These are phyloP conservation scores for Coemansia sp. DNA, from an alignment of 192 early-diverging fungal species.

Conservation along the genomic window DNA sequence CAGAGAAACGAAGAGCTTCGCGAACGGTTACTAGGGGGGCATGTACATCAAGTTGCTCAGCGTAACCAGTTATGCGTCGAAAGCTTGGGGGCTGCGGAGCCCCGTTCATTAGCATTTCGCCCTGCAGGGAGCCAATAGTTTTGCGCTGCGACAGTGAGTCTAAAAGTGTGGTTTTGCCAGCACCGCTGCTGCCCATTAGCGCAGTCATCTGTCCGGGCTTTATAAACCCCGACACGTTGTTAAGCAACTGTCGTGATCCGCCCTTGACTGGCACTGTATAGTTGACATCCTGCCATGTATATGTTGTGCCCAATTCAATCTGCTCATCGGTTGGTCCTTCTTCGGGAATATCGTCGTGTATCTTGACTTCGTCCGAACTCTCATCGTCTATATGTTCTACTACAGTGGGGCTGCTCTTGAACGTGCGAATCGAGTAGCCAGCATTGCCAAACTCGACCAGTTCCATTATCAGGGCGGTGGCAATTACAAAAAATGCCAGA, in stretches of 20 bases:
- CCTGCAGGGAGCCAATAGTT: constrained; percentile 60
- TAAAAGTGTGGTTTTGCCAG: constrained; percentile 75
- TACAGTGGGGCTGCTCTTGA: constrained; percentile 35
- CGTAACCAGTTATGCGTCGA: constrained; percentile 68
- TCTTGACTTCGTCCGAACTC: not conserved
- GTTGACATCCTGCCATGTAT: constrained; percentile 64
- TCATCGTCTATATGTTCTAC: constrained; percentile 17
- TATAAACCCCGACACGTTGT: constrained; percentile 62
- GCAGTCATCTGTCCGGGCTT: constrained; percentile 73
- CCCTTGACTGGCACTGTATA: constrained; percentile 71
- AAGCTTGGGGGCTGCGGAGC: constrained; percentile 52
- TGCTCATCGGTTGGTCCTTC: constrained; percentile 33
- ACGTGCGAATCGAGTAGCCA: constrained; percentile 56
- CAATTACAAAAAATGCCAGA: constrained; percentile 35
- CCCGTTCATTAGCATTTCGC: constrained; percentile 66
- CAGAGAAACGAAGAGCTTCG: constrained; percentile 60
- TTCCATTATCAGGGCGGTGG: constrained; percentile 57
- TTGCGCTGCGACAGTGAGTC: constrained; percentile 73
- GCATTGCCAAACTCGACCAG: constrained; percentile 61
- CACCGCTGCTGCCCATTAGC: constrained; percentile 63
- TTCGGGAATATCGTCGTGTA: not conserved
- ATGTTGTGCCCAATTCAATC: constrained; percentile 56
- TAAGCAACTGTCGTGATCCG: constrained; percentile 65
- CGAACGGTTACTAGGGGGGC: constrained; percentile 65
- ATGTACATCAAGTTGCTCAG: constrained; percentile 77